These are phyloP conservation scores for Dimocarpus longan DNA, from an alignment of 345 rosid species.

Conservation along the genomic window DNA sequence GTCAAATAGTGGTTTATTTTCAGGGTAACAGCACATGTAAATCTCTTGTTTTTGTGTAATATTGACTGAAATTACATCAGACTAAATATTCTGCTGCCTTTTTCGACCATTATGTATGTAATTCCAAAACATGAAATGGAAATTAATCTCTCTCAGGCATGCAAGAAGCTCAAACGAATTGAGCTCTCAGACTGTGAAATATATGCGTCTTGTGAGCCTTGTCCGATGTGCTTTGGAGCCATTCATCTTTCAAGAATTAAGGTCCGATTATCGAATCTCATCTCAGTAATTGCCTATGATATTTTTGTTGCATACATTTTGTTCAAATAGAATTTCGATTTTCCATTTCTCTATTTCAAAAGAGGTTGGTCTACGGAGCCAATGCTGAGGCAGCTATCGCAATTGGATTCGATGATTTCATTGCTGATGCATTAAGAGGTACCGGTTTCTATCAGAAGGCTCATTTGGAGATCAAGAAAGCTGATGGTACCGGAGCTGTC, in stretches of 20 bases:
- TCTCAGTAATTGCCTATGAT: background rate
- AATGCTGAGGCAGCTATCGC: constrained; percentile 88
- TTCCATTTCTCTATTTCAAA: background rate
- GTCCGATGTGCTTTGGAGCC: constrained; percentile 90
- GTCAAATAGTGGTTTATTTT: too few relatives aligned
- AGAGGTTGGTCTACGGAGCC: constrained; percentile 85
- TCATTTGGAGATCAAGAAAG: constrained; percentile 71
- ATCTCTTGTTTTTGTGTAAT: too few relatives aligned
- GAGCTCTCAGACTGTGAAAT: constrained; percentile 80
- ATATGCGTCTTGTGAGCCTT: constrained; percentile 76
- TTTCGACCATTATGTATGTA: background rate
- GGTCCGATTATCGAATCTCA: constrained; percentile 32
- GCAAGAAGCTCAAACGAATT: constrained; percentile 68
- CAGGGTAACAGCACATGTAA: too few relatives aligned
- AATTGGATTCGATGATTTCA: constrained; percentile 83
- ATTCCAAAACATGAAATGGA: constrained; percentile 2
- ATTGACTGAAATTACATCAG: too few relatives aligned
- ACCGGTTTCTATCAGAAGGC: constrained; percentile 71
- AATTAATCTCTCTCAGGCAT: constrained; percentile 47
- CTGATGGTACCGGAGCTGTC: constrained; percentile 70
- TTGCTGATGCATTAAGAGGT: constrained; percentile 75
- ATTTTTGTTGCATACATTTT: background rate
- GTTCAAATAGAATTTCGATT: background rate
- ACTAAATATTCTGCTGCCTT: too few relatives aligned
- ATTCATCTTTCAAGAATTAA: constrained; percentile 72